Evolutionary conservation across 129 eudicot species (phyloP).

Genomic region (Pittosporum tobira): DNA sequence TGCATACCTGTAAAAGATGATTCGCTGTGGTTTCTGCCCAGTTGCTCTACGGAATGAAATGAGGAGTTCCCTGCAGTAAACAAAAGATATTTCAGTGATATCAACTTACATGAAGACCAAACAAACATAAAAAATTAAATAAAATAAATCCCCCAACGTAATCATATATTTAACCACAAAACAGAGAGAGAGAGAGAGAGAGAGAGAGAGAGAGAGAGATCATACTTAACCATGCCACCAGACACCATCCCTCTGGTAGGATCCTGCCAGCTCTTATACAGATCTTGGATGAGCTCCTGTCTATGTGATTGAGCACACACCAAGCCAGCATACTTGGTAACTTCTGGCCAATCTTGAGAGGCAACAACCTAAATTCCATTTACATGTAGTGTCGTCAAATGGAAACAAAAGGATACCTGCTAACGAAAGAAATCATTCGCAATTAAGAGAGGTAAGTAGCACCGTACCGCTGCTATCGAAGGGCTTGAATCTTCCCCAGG

Average conservation of each 20-base stretch:
- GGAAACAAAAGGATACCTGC: neutral
- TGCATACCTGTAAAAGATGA: constrained; percentile 70
- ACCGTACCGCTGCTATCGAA: constrained; percentile 87
- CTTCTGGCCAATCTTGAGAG: constrained; percentile 95
- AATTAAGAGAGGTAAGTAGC: too few species aligned
- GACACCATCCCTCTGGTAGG: constrained; percentile 51
- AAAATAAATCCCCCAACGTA: too few species aligned
- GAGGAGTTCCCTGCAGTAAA: constrained; percentile 59
- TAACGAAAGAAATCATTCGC: too few species aligned
- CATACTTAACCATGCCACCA: constrained; percentile 93
- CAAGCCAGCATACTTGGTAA: constrained; percentile 80
- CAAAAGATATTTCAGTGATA: too few species aligned
- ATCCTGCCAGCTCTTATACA: constrained; percentile 74
- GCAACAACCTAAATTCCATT: constrained; percentile 66
- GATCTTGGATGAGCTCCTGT: constrained; percentile 82
- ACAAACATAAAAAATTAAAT: too few species aligned
- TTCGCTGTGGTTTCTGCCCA: constrained; percentile 71
- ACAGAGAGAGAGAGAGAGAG: neutral
- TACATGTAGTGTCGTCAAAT: neutral
- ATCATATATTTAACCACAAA: too few species aligned
- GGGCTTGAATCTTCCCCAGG: constrained; percentile 99
- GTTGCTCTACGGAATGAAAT: constrained; percentile 79
- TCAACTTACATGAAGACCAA: too few species aligned
- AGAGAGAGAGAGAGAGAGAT: neutral
- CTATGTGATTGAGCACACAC: constrained; percentile 90